phyloP scores from a whole-genome alignment of 2,329 filamentous ascomycete species.

The Neonectria hederae region DNA sequence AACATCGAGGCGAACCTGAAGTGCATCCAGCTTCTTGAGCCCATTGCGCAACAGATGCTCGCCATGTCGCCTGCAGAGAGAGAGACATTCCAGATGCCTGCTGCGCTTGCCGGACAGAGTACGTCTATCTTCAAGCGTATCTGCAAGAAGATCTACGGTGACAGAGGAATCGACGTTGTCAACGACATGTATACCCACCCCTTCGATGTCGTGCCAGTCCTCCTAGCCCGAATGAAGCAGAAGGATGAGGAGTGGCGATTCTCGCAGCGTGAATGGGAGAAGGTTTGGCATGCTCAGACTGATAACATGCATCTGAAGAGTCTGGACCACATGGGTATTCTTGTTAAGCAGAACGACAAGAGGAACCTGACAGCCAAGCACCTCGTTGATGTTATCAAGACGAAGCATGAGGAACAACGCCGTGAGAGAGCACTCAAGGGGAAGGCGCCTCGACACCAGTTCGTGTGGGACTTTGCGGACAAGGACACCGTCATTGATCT shows the following conservation, averaged over 20 bases:
- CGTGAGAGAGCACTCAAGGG: slow-evolving; percentile 72
- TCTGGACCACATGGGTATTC: slow-evolving; percentile 94
- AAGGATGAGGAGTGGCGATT: slow-evolving; percentile 99
- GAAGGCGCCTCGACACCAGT: slow-evolving; percentile 74
- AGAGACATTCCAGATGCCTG: slow-evolving; percentile 79
- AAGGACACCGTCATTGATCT: slow-evolving; percentile 72
- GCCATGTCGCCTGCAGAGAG: slow-evolving; percentile 80
- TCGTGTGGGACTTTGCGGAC: slow-evolving; percentile 78
- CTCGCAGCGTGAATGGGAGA: slow-evolving; percentile 97
- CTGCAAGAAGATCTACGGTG: slow-evolving; percentile 97
- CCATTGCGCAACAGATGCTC: slow-evolving; percentile 89
- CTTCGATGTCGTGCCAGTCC: slow-evolving; percentile 86
- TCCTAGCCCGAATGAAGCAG: slow-evolving; percentile 89
- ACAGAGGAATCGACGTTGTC: slow-evolving; percentile 85
- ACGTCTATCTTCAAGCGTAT: slow-evolving; percentile 97
- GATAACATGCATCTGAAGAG: slow-evolving; percentile 95
- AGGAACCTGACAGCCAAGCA: slow-evolving; percentile 90
- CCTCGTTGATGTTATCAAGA: slow-evolving; percentile 88
- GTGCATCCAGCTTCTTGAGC: slow-evolving; percentile 95
- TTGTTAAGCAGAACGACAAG: slow-evolving; percentile 90
- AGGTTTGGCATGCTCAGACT: slow-evolving; percentile 97
- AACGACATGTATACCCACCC: slow-evolving; percentile 86
- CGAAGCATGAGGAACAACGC: slow-evolving; percentile 90
- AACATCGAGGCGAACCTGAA: slow-evolving; percentile 96
- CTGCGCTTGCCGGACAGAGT: slow-evolving; percentile 88